Percentiles rank a stretch among this genome's conserved stretches.
Conservation (phyloP, 129 eudicot genomes). For the Ambrosia trifida region DNA sequence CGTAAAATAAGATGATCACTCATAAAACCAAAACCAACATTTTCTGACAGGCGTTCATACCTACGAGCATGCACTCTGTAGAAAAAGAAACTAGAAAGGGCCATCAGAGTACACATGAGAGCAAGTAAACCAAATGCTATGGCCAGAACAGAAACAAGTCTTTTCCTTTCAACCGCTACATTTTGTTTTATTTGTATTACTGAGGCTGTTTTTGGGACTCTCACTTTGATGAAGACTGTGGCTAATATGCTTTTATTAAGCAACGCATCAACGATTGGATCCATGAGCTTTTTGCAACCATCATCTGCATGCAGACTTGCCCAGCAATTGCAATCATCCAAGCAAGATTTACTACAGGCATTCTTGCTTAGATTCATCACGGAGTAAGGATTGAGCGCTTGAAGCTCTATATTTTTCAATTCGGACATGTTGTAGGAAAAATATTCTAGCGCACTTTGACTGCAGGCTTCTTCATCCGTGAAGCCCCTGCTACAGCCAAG, state of each 20-base stretch:
- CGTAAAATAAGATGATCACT: conserved; percentile 27
- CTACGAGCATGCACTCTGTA: conserved; percentile 28
- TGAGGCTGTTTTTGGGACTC: background rate
- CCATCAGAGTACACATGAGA: conserved; percentile 21
- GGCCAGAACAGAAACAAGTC: conserved; percentile 13
- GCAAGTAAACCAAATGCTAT: conserved; percentile 22
- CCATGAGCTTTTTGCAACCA: conserved; percentile 16
- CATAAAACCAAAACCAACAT: conserved; percentile 1
- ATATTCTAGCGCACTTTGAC: background rate
- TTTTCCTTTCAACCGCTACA: conserved; percentile 6
- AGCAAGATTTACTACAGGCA: conserved; percentile 26
- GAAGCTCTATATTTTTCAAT: background rate
- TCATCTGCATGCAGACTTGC: conserved; percentile 3
- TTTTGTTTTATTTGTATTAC: background rate
- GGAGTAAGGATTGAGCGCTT: conserved; percentile 4
- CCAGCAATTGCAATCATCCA: conserved; percentile 40
- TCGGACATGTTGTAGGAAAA: conserved; percentile 5
- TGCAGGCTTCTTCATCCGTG: conserved; percentile 31
- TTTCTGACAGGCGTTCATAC: conserved; percentile 4
- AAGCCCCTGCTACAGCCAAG: conserved; percentile 34
- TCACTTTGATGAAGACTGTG: conserved; percentile 31
- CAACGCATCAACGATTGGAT: conserved; percentile 19
- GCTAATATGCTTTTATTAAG: background rate
- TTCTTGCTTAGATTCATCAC: background rate
- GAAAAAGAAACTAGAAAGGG: conserved; percentile 27